Percentiles rank a stretch among this genome's conserved stretches.
phyloP scores from a whole-genome alignment of 1,284 basidiomycete genomes.

The Neonothopanus nambi region DNA sequence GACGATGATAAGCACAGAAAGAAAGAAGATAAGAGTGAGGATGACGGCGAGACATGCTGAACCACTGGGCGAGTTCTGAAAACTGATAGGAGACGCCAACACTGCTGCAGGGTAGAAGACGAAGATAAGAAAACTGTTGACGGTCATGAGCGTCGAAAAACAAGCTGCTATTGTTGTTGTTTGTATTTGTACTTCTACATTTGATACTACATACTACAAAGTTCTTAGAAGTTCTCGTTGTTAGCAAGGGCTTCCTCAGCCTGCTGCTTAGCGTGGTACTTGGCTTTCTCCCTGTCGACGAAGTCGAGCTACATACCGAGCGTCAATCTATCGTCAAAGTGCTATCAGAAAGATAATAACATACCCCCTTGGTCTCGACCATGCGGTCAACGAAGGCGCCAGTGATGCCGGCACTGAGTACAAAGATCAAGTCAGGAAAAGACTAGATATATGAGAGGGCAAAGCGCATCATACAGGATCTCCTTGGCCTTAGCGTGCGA shows the following conservation, averaged over 20 bases:
- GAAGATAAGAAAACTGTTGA: not conserved
- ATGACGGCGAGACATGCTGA: constrained; percentile 28
- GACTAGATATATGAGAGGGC: not conserved
- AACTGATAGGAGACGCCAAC: constrained; percentile 6
- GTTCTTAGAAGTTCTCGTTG: constrained; percentile 19
- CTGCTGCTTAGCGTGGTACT: constrained; percentile 33
- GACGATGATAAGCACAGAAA: constrained; percentile 26
- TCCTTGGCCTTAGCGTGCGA: constrained; percentile 47
- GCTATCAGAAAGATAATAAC: not conserved
- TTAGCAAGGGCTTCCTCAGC: constrained; percentile 23
- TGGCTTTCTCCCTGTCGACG: constrained; percentile 39
- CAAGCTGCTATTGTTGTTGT: not conserved
- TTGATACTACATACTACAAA: not conserved
- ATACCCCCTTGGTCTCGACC: constrained; percentile 43
- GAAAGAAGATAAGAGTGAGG: constrained; percentile 22
- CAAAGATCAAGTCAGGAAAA: not conserved
- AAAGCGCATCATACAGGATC: constrained; percentile 28
- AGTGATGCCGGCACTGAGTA: constrained; percentile 41
- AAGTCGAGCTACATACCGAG: constrained; percentile 32
- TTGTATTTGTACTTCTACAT: not conserved
- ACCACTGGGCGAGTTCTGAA: constrained; percentile 8
- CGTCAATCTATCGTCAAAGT: not conserved
- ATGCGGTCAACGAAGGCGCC: constrained; percentile 46
- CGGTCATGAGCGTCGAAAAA: not conserved
- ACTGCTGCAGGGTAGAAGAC: constrained; percentile 7